phyloP scores from a whole-genome alignment of 768 basidiomycete genomes.

The Fistulinella prunicolor region DNA sequence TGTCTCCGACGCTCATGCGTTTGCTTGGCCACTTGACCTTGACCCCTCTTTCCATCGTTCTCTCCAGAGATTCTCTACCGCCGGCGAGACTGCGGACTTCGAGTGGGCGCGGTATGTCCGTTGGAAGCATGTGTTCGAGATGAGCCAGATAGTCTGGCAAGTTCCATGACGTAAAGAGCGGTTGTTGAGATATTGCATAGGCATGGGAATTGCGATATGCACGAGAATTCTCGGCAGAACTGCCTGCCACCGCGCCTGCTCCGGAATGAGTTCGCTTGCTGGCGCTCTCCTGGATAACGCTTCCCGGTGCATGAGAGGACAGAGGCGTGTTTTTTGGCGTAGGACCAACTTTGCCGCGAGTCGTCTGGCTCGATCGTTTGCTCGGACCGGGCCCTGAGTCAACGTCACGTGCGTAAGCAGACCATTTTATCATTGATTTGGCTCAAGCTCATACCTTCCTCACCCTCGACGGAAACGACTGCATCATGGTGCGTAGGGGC shows the following conservation, averaged over 20 bases:
- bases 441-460: conserved; percentile 56
- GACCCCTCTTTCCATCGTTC: conserved; percentile 70
- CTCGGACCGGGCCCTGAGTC: conserved; percentile 34
- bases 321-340: conserved; percentile 31
- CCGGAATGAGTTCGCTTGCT: conserved; percentile 49
- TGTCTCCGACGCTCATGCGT: conserved; percentile 93
- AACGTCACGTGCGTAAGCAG: conserved; percentile 36
- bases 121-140: conserved; percentile 79
- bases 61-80: conserved; percentile 55
- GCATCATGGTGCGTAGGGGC: conserved; percentile 21
- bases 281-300: conserved; percentile 42
- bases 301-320: conserved; percentile 31
- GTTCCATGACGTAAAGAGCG: conserved; percentile 81
- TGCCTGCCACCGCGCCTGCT: conserved; percentile 34
- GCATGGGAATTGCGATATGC: conserved; percentile 79
- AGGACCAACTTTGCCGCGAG: conserved; percentile 33
- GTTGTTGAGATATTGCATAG: conserved; percentile 75
- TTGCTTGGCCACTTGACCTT: conserved; percentile 93
- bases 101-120: conserved; percentile 68
- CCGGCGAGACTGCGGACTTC: conserved; percentile 57
- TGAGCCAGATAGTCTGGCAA: conserved; percentile 92
- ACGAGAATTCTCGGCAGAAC: conserved; percentile 50
- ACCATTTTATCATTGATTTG: conserved; percentile 8
- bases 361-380: conserved; percentile 41
- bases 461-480: conserved; percentile 44